These are phyloP conservation scores for Emericellopsis cladophorae DNA, from an alignment of 2,329 filamentous ascomycete genomes.

Conservation along the genomic window DNA sequence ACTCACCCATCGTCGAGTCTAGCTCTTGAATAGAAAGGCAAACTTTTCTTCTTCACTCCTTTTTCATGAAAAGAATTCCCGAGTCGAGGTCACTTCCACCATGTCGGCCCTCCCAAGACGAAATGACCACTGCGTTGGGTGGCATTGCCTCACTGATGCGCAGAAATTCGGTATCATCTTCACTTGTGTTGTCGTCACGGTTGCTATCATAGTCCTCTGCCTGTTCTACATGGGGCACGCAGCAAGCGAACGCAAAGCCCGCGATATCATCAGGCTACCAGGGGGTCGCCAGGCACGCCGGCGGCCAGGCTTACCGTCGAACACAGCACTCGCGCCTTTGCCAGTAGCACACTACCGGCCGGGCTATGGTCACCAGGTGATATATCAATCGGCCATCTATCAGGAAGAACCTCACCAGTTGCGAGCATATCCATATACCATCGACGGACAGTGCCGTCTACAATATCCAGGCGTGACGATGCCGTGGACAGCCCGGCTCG, in stretches of 20 bases:
- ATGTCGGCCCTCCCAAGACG: not conserved
- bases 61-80: too few relatives aligned
- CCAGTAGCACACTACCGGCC: constrained; percentile 7
- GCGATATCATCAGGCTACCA: constrained; percentile 3
- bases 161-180: constrained; percentile 26
- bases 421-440: constrained; percentile 1
- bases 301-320: not conserved
- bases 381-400: constrained; percentile 9
- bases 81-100: not conserved
- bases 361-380: constrained; percentile 2
- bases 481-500: too few relatives aligned
- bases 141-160: constrained; percentile 22
- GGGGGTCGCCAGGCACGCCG: constrained; percentile 4
- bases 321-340: constrained; percentile 5
- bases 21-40: too few relatives aligned
- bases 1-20: too few relatives aligned
- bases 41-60: not conserved
- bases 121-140: constrained; percentile 14
- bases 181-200: constrained; percentile 13
- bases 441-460: too few relatives aligned
- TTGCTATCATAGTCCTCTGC: constrained; percentile 14
- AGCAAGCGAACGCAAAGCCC: constrained; percentile 2
- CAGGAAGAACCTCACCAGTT: not conserved
- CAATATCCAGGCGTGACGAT: too few relatives aligned
- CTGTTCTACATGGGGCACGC: constrained; percentile 21